phyloP scores from a whole-genome alignment of 768 basidiomycete genomes.

The Rubroboletus pulcherrimus region DNA sequence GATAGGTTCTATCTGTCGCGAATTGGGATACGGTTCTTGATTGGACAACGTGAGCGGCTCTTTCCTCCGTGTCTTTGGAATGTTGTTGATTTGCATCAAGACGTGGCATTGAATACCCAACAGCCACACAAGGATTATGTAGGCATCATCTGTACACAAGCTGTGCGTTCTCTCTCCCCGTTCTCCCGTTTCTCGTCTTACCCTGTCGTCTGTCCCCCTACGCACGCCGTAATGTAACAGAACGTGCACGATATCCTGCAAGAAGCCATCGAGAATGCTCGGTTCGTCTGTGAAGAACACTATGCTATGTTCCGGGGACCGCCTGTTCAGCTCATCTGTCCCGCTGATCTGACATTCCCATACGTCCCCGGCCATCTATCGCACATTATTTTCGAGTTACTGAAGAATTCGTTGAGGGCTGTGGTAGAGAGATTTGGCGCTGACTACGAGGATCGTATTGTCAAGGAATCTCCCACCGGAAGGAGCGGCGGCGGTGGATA shows the following conservation, averaged over 20 bases:
- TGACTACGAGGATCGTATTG: conserved; percentile 56
- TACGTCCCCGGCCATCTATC: conserved; percentile 97
- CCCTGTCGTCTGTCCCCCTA: neutral
- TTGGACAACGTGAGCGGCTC: conserved; percentile 78
- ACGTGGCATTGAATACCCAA: conserved; percentile 91
- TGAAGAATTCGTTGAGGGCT: conserved; percentile 96
- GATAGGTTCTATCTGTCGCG: conserved; percentile 97
- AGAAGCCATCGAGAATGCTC: conserved; percentile 97
- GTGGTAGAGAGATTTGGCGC: conserved; percentile 91
- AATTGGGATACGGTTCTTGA: conserved; percentile 93
- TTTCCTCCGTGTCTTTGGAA: neutral
- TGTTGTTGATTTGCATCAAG: conserved; percentile 37
- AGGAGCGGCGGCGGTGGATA: conserved; percentile 11
- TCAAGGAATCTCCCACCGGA: conserved; percentile 7
- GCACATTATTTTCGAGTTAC: conserved; percentile 94
- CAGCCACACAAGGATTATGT: conserved; percentile 90
- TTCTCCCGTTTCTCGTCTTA: neutral
- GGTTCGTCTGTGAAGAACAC: conserved; percentile 93
- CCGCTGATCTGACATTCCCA: conserved; percentile 77
- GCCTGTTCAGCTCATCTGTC: conserved; percentile 94
- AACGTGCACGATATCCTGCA: conserved; percentile 97
- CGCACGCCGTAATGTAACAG: conserved; percentile 31
- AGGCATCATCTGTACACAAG: conserved; percentile 94
- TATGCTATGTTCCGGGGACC: conserved; percentile 95
- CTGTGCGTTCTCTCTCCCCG: conserved; percentile 46